These are phyloP conservation scores for Edaphochlamys debaryana DNA, from an alignment of 139 green algal species.

Conservation along the genomic window DNA sequence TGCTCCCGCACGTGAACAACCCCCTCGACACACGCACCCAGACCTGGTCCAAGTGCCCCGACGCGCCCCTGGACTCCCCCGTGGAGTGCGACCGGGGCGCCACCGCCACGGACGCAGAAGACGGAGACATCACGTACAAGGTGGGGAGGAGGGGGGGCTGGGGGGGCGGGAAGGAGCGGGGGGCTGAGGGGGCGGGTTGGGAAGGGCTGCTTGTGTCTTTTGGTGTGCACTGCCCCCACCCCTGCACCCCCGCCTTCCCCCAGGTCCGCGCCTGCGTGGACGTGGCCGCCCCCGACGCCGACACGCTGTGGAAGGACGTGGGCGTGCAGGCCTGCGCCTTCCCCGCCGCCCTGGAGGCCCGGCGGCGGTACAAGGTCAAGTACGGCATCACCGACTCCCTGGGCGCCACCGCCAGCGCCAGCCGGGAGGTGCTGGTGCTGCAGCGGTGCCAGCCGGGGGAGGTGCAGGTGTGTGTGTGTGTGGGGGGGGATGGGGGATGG, in stretches of 20 bases:
- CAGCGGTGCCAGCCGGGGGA: constrained; percentile 3
- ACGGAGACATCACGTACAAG: constrained; percentile 48
- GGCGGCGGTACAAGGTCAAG: constrained; percentile 9
- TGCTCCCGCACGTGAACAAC: too few species aligned
- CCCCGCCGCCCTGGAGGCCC: not conserved
- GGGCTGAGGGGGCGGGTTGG: too few species aligned
- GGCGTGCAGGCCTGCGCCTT: constrained; percentile 30
- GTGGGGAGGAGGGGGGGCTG: not conserved
- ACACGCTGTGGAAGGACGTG: constrained; percentile 23
- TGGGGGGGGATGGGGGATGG: too few species aligned
- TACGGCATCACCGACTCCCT: constrained; percentile 27
- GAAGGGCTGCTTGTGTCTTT: not conserved
- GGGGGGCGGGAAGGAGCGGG: too few species aligned
- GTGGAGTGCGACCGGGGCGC: constrained; percentile 35
- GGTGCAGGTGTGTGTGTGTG: too few species aligned
- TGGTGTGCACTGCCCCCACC: too few species aligned
- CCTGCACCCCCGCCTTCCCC: not conserved
- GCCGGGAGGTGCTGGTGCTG: constrained; percentile 19
- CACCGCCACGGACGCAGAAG: constrained; percentile 32
- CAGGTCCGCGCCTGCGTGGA: constrained; percentile 21
- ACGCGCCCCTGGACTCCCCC: not conserved
- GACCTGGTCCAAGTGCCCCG: constrained; percentile 35
- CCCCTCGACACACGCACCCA: too few species aligned
- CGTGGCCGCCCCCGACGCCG: not conserved
- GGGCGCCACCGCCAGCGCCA: not conserved